These are phyloP conservation scores for Rhynchospora breviuscula DNA, from an alignment of 176 grass and related monocot genomes.

Conservation along the genomic window DNA sequence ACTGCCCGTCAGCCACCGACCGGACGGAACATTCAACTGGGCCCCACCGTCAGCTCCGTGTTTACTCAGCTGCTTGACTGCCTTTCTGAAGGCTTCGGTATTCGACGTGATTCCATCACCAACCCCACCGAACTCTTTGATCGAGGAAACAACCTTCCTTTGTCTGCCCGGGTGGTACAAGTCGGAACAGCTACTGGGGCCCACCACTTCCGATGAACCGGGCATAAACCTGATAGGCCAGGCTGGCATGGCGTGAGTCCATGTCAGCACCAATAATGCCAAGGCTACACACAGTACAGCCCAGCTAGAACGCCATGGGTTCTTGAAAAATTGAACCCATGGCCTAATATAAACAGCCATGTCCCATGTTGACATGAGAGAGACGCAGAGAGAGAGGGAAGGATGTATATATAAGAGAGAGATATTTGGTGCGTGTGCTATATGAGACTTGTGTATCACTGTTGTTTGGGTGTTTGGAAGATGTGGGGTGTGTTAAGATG, in stretches of 20 bases:
- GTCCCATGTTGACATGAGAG: constrained; percentile 22
- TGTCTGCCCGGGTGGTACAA: constrained; percentile 40
- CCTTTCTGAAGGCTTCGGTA: constrained; percentile 59
- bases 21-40: constrained; percentile 59
- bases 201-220: neutral
- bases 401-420: neutral
- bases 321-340: constrained; percentile 23
- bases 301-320: constrained; percentile 7
- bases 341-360: constrained; percentile 23
- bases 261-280: constrained; percentile 10
- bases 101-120: constrained; percentile 69
- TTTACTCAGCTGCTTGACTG: constrained; percentile 36
- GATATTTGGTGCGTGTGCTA: neutral
- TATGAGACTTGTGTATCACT: neutral
- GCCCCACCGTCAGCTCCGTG: constrained; percentile 31
- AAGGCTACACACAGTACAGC: constrained; percentile 20
- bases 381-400: neutral
- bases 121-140: constrained; percentile 68
- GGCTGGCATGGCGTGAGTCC: constrained; percentile 17
- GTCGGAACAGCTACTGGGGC: constrained; percentile 33
- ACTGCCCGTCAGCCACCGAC: constrained; percentile 76
- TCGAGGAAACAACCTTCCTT: constrained; percentile 46
- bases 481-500: neutral
- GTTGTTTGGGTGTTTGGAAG: neutral
- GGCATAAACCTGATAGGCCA: neutral